phyloP scores from a whole-genome alignment of 805 yeast species.

The Wickerhamomyces pijperi region DNA sequence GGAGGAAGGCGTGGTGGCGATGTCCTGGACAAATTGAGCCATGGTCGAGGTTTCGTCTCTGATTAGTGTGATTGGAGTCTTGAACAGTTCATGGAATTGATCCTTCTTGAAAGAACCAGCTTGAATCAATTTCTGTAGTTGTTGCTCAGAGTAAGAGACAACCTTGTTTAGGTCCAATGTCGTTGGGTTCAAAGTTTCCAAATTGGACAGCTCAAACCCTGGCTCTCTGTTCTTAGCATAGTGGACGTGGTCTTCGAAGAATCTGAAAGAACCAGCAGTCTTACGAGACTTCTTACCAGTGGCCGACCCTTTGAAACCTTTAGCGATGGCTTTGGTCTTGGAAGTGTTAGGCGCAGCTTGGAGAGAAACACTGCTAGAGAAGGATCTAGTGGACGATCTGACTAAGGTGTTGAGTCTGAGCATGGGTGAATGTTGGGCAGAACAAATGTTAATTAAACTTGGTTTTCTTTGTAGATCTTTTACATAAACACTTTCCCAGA shows the following conservation, averaged over 20 bases:
- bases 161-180: slow-evolving; percentile 19
- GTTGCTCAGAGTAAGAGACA: slow-evolving; percentile 26
- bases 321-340: slow-evolving; percentile 5
- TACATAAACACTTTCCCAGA: no score
- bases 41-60: slow-evolving; percentile 36
- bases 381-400: not conserved
- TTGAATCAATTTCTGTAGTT: slow-evolving; percentile 32
- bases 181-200: slow-evolving; percentile 12
- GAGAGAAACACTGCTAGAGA: not conserved
- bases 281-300: slow-evolving; percentile 6
- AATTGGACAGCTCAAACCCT: slow-evolving; percentile 16
- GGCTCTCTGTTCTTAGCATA: slow-evolving; percentile 10
- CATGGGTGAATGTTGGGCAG: no score
- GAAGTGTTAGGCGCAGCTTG: slow-evolving; percentile 2
- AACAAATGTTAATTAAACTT: no score
- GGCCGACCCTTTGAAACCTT: slow-evolving; percentile 10
- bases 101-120: slow-evolving; percentile 57
- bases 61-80: slow-evolving; percentile 47
- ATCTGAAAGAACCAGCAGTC: slow-evolving; percentile 12
- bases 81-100: slow-evolving; percentile 60
- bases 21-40: slow-evolving; percentile 26
- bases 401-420: not conserved
- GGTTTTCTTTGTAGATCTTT: no score
- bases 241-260: slow-evolving; percentile 12
- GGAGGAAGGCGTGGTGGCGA: slow-evolving; percentile 21